Evolutionary conservation across 768 basidiomycete species (phyloP), one percentile per base, ranked within the genome.

Genomic region (Psilocybe tampanensis): DNA sequence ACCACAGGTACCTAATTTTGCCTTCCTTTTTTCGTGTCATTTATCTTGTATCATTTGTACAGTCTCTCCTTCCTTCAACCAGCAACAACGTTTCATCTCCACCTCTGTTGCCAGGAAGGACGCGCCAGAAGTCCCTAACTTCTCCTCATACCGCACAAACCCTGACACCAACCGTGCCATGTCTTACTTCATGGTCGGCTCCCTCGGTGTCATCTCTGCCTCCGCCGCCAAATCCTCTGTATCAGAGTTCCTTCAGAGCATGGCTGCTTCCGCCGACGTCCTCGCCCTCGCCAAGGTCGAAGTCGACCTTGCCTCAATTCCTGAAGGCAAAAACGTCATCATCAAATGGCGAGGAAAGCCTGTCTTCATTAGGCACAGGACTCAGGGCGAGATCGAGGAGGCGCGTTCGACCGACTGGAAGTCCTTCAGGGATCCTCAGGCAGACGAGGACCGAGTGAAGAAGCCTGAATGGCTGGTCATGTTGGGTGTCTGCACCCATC

Each of bases 271-370:
- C 36, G 95, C 96, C 33, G 97, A 99, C 70, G 96, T 99, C 52
- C 87, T 98, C 66, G 97, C 97, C 48, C 83, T 98, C 63, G 97
- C 97, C 59, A 98, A 98, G 80, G 93, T 98, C 60, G 97, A 99
- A 76, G 86, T 99, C 58, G 94, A 96, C 36, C 86, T 99, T 59
- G 75, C 77, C 53, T 79, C 75, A 59, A 98, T 99, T 68, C 97
- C 97, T 34, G 94, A 98, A 82, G 95, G 95, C 74, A 95, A 95
- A 85, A 95, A 96, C 71, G 91, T 90, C 64, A 87, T 96, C 74
- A 92, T 95, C 78, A 95, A 98, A 80, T 99, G 97, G 97, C 92
- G 97, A 69, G 97, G 97, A 73, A 99, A 99, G 82, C 97, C 97
- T 62, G 97, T 99, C 53, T 98, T 98, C 82, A 94, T 99, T 72